Base-by-base conservation (phyloP, 208 protist genomes). In the Wallacemonas sp. region DNA sequence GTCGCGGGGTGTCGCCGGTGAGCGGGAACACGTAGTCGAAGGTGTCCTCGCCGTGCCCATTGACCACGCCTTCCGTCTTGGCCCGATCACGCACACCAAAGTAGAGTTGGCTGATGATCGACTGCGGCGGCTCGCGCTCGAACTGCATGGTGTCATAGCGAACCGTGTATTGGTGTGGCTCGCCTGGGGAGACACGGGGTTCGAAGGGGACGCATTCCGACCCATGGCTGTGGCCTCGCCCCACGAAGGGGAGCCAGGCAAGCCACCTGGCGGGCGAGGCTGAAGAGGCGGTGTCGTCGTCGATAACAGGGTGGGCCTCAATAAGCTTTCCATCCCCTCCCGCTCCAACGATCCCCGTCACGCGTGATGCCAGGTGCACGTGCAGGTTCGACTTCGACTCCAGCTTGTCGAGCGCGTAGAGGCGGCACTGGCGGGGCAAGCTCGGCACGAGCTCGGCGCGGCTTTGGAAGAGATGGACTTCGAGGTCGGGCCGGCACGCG, bases 1-100 rank as follows among this genome's bases (percentile, higher is more conserved):
- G 84, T 2, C 82, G 73, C 3, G 89, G 81, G 2, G 81, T 89
- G 70, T 88, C 83, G 9, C 89, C 89, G 10, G 74, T 72, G 22
- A 82, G 54, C n/a, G 79, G 60, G 37, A 95, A 95, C 57, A 95
- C 89, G 68, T 95, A 92, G 60, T 92, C 89, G 66, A 82, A 94
- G n/a, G 39, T 63, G 29, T 67, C 61, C 53, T 88, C 82, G 32
- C 62, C 72, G 22, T 42, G 53, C 15, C 39, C 61, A 21, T 68
- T 55, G 55, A 89, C 79, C 12, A 26, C 71, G 30, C 74, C 77
- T 1, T 65, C 58, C 9, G 45, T 59, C 38, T 67, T 59, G 30
- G 79, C 68, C 46, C 73, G 63, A 24, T 81, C 53, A 21, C 66
- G 76, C 46, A 68, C 71, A 1, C 87, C 87, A 71, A 91, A 90